Base-by-base conservation (phyloP, 352 stramenopile genomes). In the Pilasporangium apinafurcum region DNA sequence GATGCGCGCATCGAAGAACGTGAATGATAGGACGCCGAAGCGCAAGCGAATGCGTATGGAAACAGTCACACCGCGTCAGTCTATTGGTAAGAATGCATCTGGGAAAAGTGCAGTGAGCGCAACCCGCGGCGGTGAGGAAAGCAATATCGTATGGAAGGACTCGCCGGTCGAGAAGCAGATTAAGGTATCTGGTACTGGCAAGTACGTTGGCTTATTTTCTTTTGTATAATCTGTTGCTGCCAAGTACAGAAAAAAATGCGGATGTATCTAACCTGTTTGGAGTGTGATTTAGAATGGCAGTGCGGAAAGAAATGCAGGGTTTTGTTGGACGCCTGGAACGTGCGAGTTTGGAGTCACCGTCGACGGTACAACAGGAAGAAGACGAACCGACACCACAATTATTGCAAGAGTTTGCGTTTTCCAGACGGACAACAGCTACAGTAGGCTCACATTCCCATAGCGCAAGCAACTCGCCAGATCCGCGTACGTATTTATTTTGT, bases 121-220 rank as follows among this genome's bases (percentile, higher is more conserved):
- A 30, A 38, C 10, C 10, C 32, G 17, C 9, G 38, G 41, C 17
- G 44, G 51, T 27, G 37, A 17, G 14, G 61, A 77, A 40, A 60
- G 55, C 25, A 68, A 62, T 36, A 77, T 92, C 48, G 71, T 92
- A 37, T 92, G 80, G 80, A 82, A 79, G 33, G 80, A 92, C 46
- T 90, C 77, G 18, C 80, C 80, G 2, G 72, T 56, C 4, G 75
- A 84, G 18, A 92, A 92, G 57, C 71, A 90, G 37, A 85, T 92
- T 44, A 64, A 77, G 39, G 64, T 82, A 5, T 88, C 73, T 8
- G 80, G 80, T 4, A 86, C 72, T 1, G 67, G 67, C 8, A 86
- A 86, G 59, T 56, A 27, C 46, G 48, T 68, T 26, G 4, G 5
- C 2, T 21, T 37, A 12, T 13, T 24, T 1, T 4, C 17, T 9